phyloP scores from a whole-genome alignment of 2,329 filamentous ascomycete species.

The Colletotrichum incanum region DNA sequence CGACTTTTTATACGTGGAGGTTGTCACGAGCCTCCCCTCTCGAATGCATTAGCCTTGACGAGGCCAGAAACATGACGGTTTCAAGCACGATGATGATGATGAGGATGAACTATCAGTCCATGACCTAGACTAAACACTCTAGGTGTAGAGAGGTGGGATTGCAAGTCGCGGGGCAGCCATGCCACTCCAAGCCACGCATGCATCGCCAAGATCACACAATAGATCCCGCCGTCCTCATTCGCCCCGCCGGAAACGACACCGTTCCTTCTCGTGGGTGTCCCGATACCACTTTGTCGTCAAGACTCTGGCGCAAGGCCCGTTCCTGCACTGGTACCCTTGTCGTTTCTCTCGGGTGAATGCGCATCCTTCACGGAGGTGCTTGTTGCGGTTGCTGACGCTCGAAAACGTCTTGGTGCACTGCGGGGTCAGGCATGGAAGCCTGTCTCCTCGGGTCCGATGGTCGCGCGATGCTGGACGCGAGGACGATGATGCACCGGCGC shows the following conservation, averaged over 20 bases:
- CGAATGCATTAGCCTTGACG: neutral
- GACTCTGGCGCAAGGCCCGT: slow-evolving; percentile 46
- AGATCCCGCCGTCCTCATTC: neutral
- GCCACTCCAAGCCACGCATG: neutral
- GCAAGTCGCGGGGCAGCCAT: too few relatives aligned
- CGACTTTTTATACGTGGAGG: too few relatives aligned
- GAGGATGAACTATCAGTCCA: neutral
- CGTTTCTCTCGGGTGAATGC: slow-evolving; percentile 44
- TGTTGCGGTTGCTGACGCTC: slow-evolving; percentile 52
- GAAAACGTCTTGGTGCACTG: slow-evolving; percentile 50
- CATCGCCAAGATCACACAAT: neutral
- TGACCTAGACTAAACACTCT: neutral
- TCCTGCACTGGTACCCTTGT: slow-evolving; percentile 47
- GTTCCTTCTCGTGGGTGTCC: slow-evolving; percentile 47
- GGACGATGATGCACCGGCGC: neutral
- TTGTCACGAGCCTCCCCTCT: neutral
- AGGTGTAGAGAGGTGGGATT: too few relatives aligned
- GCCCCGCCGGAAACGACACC: slow-evolving; percentile 47
- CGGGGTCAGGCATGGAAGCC: slow-evolving; percentile 43
- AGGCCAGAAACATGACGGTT: neutral
- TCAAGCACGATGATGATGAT: too few relatives aligned
- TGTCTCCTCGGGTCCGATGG: slow-evolving; percentile 12
- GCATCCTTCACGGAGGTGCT: slow-evolving; percentile 51
- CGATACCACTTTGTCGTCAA: slow-evolving; percentile 51
- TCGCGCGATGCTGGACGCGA: slow-evolving; percentile 23